Evolutionary conservation across 2,329 filamentous ascomycete species (phyloP).

Genomic region (Cadophora sp.): DNA sequence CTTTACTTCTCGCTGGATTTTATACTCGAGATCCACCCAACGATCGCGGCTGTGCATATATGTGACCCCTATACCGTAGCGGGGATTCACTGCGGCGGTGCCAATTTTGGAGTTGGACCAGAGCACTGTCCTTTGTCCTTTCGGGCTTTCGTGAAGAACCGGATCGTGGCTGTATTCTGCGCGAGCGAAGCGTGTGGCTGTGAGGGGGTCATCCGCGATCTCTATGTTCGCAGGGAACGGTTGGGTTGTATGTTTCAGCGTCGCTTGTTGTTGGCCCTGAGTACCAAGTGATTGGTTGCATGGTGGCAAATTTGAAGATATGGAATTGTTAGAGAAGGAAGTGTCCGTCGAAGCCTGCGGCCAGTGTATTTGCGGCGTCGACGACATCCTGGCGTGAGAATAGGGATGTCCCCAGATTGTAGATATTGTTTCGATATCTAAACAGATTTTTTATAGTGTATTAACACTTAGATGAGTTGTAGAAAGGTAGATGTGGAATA

Average conservation of each 20-base stretch:
- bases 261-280: neutral
- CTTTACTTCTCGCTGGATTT: constrained; percentile 5
- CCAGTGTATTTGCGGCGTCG: neutral
- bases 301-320: constrained; percentile 5
- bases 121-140: constrained; percentile 11
- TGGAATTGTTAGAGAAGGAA: neutral
- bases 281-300: constrained; percentile 1
- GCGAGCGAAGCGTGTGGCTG: constrained; percentile 1
- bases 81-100: neutral
- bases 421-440: neutral
- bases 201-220: neutral
- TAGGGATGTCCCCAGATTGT: neutral
- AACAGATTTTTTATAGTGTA: neutral
- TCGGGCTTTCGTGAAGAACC: neutral
- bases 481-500: neutral
- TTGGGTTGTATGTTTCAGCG: neutral
- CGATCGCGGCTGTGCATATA: constrained; percentile 2
- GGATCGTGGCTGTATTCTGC: constrained; percentile 10
- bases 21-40: constrained; percentile 8
- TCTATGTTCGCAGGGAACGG: constrained; percentile 10
- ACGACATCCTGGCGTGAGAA: constrained; percentile 2
- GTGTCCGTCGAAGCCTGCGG: neutral
- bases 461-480: neutral
- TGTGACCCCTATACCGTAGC: constrained; percentile 10
- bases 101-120: constrained; percentile 12